phyloP scores from a whole-genome alignment of 345 rosid genomes.

The Noccaea caerulescens region DNA sequence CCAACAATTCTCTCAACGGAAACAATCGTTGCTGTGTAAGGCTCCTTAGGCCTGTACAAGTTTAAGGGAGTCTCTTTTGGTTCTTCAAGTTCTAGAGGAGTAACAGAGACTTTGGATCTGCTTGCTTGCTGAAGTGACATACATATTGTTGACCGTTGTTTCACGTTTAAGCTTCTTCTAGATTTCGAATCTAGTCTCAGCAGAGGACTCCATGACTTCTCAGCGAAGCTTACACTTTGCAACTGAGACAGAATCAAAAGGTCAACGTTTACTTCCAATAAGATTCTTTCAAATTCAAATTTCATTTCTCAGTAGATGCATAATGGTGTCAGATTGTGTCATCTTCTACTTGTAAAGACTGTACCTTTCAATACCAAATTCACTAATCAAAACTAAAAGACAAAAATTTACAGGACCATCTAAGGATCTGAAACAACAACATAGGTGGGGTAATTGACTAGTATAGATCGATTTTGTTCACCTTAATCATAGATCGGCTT shows the following conservation, averaged over 20 bases:
- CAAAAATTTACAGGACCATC: constrained; percentile 29
- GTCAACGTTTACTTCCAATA: constrained; percentile 13
- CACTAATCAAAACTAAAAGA: constrained; percentile 25
- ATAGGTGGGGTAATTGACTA: background rate
- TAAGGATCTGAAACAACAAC: constrained; percentile 38
- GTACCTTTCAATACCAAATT: constrained; percentile 24
- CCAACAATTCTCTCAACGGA: constrained; percentile 96
- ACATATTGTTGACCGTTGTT: constrained; percentile 50
- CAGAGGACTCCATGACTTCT: constrained; percentile 58
- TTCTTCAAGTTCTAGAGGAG: constrained; percentile 76
- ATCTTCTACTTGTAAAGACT: constrained; percentile 20
- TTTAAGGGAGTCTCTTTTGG: constrained; percentile 80
- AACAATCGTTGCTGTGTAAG: constrained; percentile 86
- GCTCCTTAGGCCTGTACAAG: constrained; percentile 80
- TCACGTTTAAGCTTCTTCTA: constrained; percentile 41
- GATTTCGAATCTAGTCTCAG: constrained; percentile 54
- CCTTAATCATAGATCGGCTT: constrained; percentile 39
- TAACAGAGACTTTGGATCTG: constrained; percentile 69
- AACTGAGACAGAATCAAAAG: constrained; percentile 54
- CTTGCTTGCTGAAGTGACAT: constrained; percentile 92
- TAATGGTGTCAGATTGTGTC: constrained; percentile 14
- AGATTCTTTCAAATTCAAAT: background rate
- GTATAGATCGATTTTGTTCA: constrained; percentile 16
- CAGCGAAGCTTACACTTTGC: constrained; percentile 55
- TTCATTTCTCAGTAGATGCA: background rate